These are phyloP conservation scores for Solanum sitiens DNA, from an alignment of 257 asterid species.

Conservation along the genomic window DNA sequence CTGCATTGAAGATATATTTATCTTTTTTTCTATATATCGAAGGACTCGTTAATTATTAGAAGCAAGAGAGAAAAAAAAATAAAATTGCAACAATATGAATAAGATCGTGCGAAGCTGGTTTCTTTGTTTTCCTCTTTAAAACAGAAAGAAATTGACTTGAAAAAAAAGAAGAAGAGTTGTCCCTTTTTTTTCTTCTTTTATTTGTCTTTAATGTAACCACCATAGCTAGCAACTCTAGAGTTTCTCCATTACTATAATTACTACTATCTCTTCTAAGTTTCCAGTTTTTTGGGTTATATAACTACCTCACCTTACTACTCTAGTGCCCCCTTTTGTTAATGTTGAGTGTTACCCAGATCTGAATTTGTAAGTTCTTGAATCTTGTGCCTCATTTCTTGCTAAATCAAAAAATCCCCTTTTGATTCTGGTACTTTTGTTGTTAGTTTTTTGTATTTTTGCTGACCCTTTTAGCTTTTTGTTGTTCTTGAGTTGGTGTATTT, in stretches of 20 bases:
- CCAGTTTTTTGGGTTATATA: not conserved
- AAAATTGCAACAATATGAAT: not conserved
- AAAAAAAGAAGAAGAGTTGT: not conserved
- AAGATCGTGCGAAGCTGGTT: not conserved
- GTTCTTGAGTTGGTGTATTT: not conserved
- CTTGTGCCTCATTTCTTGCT: not conserved
- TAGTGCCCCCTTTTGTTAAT: not conserved
- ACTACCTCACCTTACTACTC: not conserved
- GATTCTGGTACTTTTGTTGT: not conserved
- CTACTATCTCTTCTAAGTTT: not conserved
- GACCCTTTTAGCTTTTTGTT: not conserved
- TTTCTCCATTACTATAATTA: not conserved
- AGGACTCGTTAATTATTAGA: no score
- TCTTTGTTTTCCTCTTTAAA: not conserved
- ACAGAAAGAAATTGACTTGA: not conserved
- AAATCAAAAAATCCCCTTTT: not conserved
- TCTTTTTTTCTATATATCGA: rapidly evolving
- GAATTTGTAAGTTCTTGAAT: not conserved
- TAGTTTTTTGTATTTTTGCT: not conserved
- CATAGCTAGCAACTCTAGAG: not conserved
- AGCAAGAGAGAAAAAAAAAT: not conserved
- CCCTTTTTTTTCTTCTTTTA: not conserved
- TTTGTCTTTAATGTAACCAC: not conserved
- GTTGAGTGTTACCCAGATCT: not conserved
- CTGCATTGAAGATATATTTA: no score